These are phyloP conservation scores for Trametopsis cervina DNA, from an alignment of 768 basidiomycete species.

Conservation along the genomic window DNA sequence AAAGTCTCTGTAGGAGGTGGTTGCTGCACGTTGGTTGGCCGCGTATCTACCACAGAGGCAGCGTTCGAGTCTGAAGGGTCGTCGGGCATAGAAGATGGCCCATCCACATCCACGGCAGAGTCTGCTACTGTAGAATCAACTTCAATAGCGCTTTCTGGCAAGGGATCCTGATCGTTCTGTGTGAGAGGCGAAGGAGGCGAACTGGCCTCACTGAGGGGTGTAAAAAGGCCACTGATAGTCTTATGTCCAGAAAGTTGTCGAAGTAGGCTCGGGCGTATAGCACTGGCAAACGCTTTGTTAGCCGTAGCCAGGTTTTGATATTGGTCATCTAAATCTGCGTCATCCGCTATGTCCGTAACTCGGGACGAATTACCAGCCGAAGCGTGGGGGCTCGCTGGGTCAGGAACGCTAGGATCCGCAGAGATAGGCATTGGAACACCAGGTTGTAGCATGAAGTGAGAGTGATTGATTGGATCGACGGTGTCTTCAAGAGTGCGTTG, in stretches of 20 bases:
- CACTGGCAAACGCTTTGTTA: not conserved
- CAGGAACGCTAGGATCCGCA: conserved; percentile 33
- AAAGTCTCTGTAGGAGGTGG: no score
- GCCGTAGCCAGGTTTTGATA: no score
- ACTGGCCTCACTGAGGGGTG: conserved; percentile 7
- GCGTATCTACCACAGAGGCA: no score
- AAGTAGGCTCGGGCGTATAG: conserved; percentile 4
- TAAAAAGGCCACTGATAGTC: conserved; percentile 13
- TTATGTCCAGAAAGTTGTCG: conserved; percentile 1
- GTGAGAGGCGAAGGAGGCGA: conserved; percentile 5
- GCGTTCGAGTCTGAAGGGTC: no score
- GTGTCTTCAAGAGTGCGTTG: no score
- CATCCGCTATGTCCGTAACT: not conserved
- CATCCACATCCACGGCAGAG: not conserved
- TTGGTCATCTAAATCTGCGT: not conserved
- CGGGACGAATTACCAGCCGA: conserved; percentile 13
- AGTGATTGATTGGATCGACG: no score
- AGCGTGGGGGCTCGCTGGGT: conserved; percentile 25
- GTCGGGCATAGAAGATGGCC: not conserved
- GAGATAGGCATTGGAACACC: conserved; percentile 33
- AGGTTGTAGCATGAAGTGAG: conserved; percentile 2
- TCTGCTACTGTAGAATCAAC: not conserved
- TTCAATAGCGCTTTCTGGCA: no score
- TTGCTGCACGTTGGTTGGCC: no score
- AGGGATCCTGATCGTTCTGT: not conserved